Evolutionary conservation across 176 grass and related monocot species (phyloP), one percentile per base, ranked within the genome.

Genomic region (Guadua angustifolia): DNA sequence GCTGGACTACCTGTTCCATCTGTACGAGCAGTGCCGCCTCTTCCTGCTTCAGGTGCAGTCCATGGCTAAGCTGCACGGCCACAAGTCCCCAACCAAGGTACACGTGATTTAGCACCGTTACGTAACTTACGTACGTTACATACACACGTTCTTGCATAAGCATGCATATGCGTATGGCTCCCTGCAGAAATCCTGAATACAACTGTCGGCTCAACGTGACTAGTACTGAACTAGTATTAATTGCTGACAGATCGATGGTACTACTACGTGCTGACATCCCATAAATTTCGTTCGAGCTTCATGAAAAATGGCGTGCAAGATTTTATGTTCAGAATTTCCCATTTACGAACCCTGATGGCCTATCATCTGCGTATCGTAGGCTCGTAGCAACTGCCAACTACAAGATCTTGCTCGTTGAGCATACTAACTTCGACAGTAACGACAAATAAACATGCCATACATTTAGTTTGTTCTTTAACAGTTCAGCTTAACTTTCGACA

Each of bases 51-150:
- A 99, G 84, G 96, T 99, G 75, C 96, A 99, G 81, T 83, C 93
- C 84, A 85, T 94, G 25, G 89, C 93, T 5, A 92, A 86, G 80
- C 82, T 94, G 51, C 80, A 90, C 29, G 96, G 96, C 74, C 93
- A 99, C 86, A 99, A 99, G 88, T 89, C 93, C 53, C 96, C 96
- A 40, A 99, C 96, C 81, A 99, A 99, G 96, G 96, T 99, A 88
- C 45, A 5, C 39, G 1, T 44, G 13, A 18, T 53, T 50, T n/a
- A 62, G 13, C 39, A 61, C 26, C 13, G 24, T 60, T 71, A 39
- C 56, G 21, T 64, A 24, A 71, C 42, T 53, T 50, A 62, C 13
- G 26, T 51, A 24, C 46, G 11, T n/a, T 65, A 46, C 5, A 35
- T 45, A 8, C 40, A 46, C 58, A 19, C 15, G 15, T 78, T 62